Evolutionary conservation across 1,284 basidiomycete species (phyloP).

Genomic region (Trichosporon asahii): DNA sequence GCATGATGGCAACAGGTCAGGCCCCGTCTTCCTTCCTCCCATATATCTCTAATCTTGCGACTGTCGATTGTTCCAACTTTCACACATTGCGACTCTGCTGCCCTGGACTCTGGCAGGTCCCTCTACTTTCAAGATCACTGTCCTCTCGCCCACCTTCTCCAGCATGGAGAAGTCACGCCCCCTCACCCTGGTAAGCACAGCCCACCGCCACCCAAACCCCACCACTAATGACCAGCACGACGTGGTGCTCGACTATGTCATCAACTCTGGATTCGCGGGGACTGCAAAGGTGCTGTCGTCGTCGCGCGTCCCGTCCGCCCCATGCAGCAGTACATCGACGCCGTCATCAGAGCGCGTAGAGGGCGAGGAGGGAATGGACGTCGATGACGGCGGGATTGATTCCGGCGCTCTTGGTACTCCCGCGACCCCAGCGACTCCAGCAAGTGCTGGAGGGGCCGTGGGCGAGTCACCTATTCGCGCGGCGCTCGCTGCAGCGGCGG

Average conservation of each 20-base stretch:
- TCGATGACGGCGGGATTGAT: conserved; percentile 16
- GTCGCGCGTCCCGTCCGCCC: conserved; percentile 6
- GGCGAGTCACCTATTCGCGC: conserved; percentile 4
- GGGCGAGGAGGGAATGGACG: conserved; percentile 14
- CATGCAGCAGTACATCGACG: conserved; percentile 1
- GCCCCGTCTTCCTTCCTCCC: not conserved
- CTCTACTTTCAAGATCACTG: not conserved
- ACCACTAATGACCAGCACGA: conserved; percentile 36
- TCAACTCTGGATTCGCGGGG: conserved; percentile 36
- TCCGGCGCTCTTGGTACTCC: conserved; percentile 1
- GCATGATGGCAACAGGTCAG: conserved; percentile 1
- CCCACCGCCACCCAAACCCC: conserved; percentile 6
- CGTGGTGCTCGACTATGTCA: conserved; percentile 47
- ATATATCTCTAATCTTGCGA: not conserved
- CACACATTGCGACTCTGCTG: not conserved
- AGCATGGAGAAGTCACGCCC: conserved; percentile 6
- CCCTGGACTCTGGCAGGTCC: not conserved
- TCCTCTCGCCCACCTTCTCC: not conserved
- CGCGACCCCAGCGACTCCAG: conserved; percentile 14
- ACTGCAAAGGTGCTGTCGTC: conserved; percentile 35
- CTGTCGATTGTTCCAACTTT: conserved; percentile 1
- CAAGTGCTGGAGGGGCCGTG: not conserved
- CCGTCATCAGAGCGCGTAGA: conserved; percentile 6
- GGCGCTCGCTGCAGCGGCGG: not conserved
- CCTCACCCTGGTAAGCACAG: not conserved